phyloP scores from a whole-genome alignment of 2,329 filamentous ascomycete species.

The Talaromyces amestolkiae region DNA sequence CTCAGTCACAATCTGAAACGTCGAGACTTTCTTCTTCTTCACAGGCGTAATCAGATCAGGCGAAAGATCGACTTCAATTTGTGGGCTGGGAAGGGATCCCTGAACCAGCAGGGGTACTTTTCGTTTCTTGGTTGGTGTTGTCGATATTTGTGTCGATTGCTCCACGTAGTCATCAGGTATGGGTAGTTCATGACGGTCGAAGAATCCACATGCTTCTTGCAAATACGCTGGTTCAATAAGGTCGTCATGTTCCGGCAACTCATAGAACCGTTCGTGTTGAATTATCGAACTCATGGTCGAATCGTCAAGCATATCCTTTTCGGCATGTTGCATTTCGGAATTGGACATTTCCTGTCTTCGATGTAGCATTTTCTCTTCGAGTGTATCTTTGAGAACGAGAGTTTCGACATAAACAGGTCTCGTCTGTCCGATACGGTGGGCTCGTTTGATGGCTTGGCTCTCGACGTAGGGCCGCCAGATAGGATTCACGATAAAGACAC shows the following conservation, averaged over 20 bases:
- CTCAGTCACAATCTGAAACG: constrained; percentile 20
- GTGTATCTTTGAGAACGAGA: constrained; percentile 71
- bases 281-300: constrained; percentile 59
- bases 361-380: constrained; percentile 80
- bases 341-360: constrained; percentile 73
- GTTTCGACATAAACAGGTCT: constrained; percentile 81
- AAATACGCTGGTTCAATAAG: constrained; percentile 29
- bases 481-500: constrained; percentile 86
- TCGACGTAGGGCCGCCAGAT: constrained; percentile 81
- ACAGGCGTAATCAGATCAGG: constrained; percentile 18
- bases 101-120: background rate
- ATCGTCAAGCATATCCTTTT: constrained; percentile 59
- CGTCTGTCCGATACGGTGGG: constrained; percentile 79
- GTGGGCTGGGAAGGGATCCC: constrained; percentile 3
- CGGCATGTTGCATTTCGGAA: constrained; percentile 53
- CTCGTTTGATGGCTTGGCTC: constrained; percentile 87
- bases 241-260: constrained; percentile 35
- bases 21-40: constrained; percentile 20
- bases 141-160: background rate
- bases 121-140: constrained; percentile 16
- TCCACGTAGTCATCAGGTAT: constrained; percentile 32
- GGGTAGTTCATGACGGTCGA: constrained; percentile 39
- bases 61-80: constrained; percentile 18
- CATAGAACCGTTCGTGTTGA: constrained; percentile 53
- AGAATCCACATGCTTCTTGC: constrained; percentile 33